Base-by-base conservation (phyloP, 192 early-diverging fungal genomes). In the Entomortierella chlamydospora region DNA sequence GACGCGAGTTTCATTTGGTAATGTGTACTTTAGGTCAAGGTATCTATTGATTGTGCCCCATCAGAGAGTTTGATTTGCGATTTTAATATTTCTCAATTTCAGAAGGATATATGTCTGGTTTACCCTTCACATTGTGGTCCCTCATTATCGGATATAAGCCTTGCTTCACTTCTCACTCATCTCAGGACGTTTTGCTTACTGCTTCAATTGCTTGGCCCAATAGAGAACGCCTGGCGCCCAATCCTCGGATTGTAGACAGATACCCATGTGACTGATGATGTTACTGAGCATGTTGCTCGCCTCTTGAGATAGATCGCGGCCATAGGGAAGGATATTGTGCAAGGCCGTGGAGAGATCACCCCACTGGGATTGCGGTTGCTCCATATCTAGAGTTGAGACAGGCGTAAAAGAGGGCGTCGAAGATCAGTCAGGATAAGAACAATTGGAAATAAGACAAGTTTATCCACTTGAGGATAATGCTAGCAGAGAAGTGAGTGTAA, bases 21-120 rank as follows among this genome's bases (percentile, higher is more conserved):
- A 51, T 22, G 80, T 64, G 61, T 92, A 87, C 43, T 92, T 90
- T 26, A 93, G 70, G 42, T 89, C 89, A 34, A 93, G 73, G 64
- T 90, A 92, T 55, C 91, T 92, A 68, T 29, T 20, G 28, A 23
- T n/a, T n/a, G n/a, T n/a, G n/a, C n/a, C n/a, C n/a, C 45, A 47
- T 20, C 15, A 47, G 12, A 47, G 15, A 12, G 20, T 47, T 47
- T 47, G 45, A 11, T 47, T 47, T 11, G 28, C 58, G 55, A 30
- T 25, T 47, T 53, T 39, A 49, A 42, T 23, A 51, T 28, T 34
- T 26, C 12, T 29, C 13, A 29, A 54, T 52, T 52, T 39, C 20
- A 20, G 23, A 30, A 23, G 0, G 42, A 5, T 25, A 28, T 22
- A 5, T n/a, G 28, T 47, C 15, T 47, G n/a, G n/a, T n/a, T n/a